Conservation (phyloP, 441 rosid species). For the Rhodomyrtus psidioides region DNA sequence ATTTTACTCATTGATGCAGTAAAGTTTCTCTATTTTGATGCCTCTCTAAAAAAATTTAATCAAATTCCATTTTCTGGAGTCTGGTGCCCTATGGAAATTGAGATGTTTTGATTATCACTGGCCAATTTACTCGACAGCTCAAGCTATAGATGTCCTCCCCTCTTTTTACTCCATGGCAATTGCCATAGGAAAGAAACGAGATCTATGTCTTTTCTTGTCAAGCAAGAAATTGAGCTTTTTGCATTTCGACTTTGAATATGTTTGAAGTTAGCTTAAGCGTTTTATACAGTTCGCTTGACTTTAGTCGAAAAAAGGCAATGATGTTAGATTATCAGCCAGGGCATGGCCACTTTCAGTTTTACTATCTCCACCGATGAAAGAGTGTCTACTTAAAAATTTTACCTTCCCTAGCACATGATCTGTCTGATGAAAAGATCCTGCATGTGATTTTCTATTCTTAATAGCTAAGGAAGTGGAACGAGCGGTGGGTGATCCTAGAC, state of each 20-base stretch:
- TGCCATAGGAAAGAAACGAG: background rate
- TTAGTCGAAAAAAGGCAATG: background rate
- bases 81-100: background rate
- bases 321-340: background rate
- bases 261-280: background rate
- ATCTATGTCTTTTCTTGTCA: background rate
- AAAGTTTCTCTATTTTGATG: background rate
- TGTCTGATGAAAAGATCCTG: background rate
- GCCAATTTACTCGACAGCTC: background rate
- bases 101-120: background rate
- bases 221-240: background rate
- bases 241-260: background rate
- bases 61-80: background rate
- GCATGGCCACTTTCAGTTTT: background rate
- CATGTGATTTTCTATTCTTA: background rate
- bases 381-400: background rate
- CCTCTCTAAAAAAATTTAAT: background rate
- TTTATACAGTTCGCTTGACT: background rate
- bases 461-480: conserved; percentile 95
- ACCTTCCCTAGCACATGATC: background rate
- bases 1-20: background rate
- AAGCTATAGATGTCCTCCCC: background rate
- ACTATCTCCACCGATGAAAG: background rate
- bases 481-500: conserved; percentile 91
- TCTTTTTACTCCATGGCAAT: background rate